Percentiles rank a stretch among this genome's conserved stretches.
Evolutionary conservation across 495 filamentous ascomycete genomes (phyloP).

Genomic region (Talaromyces thailandensis): DNA sequence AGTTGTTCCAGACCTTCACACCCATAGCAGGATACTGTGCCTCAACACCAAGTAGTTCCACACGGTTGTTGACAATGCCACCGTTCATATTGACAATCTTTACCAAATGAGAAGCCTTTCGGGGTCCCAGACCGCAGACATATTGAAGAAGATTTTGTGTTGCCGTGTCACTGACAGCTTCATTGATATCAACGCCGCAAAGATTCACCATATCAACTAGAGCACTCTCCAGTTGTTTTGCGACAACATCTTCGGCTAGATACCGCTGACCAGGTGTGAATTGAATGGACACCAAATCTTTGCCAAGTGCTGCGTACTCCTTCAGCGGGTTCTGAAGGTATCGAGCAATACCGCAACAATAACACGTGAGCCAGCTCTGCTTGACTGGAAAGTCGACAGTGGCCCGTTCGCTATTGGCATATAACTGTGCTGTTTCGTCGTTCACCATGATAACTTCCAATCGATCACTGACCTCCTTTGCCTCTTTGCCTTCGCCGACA

Average conservation of each 20-base stretch:
- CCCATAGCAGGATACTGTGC: constrained; percentile 78
- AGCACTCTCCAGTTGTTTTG: constrained; percentile 79
- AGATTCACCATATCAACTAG: constrained; percentile 98
- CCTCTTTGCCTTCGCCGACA: constrained; percentile 48
- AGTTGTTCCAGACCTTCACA: constrained; percentile 88
- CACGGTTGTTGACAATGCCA: constrained; percentile 68
- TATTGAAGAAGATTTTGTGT: constrained; percentile 84
- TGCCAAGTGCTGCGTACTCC: constrained; percentile 87
- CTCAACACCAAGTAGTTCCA: constrained; percentile 78
- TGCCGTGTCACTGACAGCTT: constrained; percentile 68
- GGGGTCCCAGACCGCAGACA: constrained; percentile 84
- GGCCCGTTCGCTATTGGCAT: constrained; percentile 83
- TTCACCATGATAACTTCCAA: constrained; percentile 89
- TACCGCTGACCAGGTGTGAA: constrained; percentile 88
- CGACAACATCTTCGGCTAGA: constrained; percentile 73
- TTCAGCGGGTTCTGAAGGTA: constrained; percentile 93
- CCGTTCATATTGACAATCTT: constrained; percentile 88
- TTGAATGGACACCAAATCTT: constrained; percentile 73
- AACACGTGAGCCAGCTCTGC: constrained; percentile 58
- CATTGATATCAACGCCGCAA: constrained; percentile 88
- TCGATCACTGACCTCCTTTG: constrained; percentile 48
- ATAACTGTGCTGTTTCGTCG: constrained; percentile 89
- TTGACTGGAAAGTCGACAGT: constrained; percentile 70
- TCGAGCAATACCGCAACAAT: constrained; percentile 79
- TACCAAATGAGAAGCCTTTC: constrained; percentile 78